Evolutionary conservation across 2,329 filamentous ascomycete genomes (phyloP).

Genomic region (Verticillium dahliae): DNA sequence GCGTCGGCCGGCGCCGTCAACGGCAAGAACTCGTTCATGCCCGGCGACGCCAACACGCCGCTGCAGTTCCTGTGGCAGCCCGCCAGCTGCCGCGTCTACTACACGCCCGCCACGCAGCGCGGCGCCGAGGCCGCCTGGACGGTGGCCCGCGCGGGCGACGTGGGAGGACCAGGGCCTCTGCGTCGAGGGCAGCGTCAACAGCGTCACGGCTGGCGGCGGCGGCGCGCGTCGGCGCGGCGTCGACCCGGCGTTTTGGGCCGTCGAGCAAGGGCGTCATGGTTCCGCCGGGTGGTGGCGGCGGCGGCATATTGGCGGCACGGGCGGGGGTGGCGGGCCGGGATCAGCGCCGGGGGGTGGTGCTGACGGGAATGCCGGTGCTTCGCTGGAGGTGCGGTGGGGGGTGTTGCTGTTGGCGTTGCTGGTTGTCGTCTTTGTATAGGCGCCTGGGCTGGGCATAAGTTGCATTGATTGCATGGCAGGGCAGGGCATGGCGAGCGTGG

Average conservation of each 20-base stretch:
- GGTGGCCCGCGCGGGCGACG: constrained; percentile 26
- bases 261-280: background rate
- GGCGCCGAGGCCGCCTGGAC: constrained; percentile 34
- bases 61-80: constrained; percentile 38
- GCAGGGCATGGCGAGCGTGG: background rate
- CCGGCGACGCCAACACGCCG: constrained; percentile 24
- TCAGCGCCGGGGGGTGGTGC: background rate
- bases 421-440: background rate
- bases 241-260: constrained; percentile 14
- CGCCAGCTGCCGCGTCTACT: constrained; percentile 40
- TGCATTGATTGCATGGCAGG: no score
- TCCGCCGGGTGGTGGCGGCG: background rate
- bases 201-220: constrained; percentile 6
- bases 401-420: background rate
- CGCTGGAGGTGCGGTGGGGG: background rate
- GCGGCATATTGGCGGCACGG: no score
- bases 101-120: constrained; percentile 33
- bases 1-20: constrained; percentile 20
- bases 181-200: constrained; percentile 21
- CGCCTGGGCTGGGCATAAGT: no score
- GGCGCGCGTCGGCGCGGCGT: background rate
- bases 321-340: no score
- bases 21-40: constrained; percentile 27
- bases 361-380: background rate
- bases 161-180: constrained; percentile 25